Percentiles rank a stretch among this genome's conserved stretches.
Evolutionary conservation across 441 rosid genomes (phyloP).

Genomic region (Brassica hybrid): DNA sequence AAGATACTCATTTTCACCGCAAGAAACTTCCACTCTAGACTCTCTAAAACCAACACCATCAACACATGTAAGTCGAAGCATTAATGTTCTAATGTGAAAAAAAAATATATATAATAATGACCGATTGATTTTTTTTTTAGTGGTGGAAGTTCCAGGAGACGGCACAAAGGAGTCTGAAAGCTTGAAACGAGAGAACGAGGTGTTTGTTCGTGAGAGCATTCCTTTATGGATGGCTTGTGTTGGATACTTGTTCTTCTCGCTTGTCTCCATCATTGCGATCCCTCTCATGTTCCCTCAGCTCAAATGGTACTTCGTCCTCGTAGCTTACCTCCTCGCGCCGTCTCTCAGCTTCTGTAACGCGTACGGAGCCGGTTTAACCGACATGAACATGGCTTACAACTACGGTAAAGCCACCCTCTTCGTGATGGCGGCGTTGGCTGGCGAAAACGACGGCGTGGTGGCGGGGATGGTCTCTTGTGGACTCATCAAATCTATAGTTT

Average conservation of each 20-base stretch:
- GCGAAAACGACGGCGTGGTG: constrained; percentile 68
- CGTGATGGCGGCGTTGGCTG: constrained; percentile 72
- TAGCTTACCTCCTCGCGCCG: constrained; percentile 86
- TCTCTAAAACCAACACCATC: constrained; percentile 44
- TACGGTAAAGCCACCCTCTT: constrained; percentile 95
- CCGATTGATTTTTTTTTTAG: not conserved
- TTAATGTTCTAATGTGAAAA: not conserved
- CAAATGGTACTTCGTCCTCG: constrained; percentile 87
- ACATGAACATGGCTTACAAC: constrained; percentile 96
- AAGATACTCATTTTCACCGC: constrained; percentile 71
- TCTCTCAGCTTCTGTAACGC: constrained; percentile 94
- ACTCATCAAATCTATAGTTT: constrained; percentile 80
- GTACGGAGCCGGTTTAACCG: constrained; percentile 93
- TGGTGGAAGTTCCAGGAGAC: constrained; percentile 23
- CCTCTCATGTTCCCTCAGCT: constrained; percentile 89
- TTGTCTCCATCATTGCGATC: constrained; percentile 67
- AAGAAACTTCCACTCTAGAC: constrained; percentile 49
- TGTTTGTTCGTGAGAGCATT: constrained; percentile 75
- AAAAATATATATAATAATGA: not conserved
- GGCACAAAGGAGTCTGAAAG: constrained; percentile 30
- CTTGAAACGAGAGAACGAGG: constrained; percentile 52
- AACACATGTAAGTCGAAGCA: constrained; percentile 49
- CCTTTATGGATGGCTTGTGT: constrained; percentile 77
- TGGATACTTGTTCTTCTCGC: constrained; percentile 68
- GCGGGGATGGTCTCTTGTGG: constrained; percentile 95